phyloP scores from a whole-genome alignment of 495 filamentous ascomycete species.

The Neurospora sp. region DNA sequence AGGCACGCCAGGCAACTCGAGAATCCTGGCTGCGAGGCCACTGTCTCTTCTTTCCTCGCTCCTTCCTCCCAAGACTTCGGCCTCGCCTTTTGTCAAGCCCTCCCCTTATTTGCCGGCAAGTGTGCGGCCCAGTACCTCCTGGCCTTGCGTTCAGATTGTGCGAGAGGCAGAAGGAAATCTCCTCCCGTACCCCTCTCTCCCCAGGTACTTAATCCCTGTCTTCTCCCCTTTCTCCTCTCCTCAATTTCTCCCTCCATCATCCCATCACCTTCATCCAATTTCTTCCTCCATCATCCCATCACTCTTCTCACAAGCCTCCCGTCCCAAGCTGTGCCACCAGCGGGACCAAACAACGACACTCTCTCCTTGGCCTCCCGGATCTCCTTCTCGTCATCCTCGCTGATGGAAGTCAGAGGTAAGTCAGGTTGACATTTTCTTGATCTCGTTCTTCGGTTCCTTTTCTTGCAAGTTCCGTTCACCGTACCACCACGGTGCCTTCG shows the following conservation, averaged over 20 bases:
- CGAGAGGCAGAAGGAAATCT: background rate
- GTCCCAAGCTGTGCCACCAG: background rate
- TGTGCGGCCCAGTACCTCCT: background rate
- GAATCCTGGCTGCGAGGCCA: background rate
- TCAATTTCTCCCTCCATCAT: background rate
- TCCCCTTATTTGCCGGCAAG: background rate
- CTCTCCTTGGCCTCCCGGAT: background rate
- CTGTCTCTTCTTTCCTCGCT: background rate
- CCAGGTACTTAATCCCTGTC: background rate
- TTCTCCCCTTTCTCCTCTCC: background rate
- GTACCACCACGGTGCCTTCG: too few species aligned
- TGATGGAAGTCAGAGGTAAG: background rate
- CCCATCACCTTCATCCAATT: background rate
- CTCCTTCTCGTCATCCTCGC: background rate
- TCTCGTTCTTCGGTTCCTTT: background rate
- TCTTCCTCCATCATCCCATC: background rate
- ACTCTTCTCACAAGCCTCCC: background rate
- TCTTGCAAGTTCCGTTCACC: background rate
- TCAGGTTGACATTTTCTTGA: background rate
- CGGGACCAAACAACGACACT: background rate
- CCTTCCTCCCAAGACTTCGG: background rate
- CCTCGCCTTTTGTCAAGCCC: background rate
- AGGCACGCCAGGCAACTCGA: background rate
- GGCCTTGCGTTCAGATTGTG: background rate
- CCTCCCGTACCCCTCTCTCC: background rate